Evolutionary conservation across 1,139 yeast species (phyloP).

Genomic region (Pichia sp.): DNA sequence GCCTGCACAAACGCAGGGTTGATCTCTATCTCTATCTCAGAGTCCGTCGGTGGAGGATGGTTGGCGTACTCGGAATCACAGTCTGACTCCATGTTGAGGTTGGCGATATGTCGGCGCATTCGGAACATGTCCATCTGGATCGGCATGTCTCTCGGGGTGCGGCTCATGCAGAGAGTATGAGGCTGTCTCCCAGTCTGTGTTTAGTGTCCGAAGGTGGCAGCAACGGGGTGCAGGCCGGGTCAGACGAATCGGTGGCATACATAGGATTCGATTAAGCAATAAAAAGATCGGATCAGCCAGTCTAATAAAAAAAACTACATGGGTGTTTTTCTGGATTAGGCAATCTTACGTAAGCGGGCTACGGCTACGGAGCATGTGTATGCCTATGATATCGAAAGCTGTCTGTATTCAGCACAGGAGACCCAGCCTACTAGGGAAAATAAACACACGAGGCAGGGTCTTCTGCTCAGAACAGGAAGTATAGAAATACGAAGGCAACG

Average conservation of each 20-base stretch:
- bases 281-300: no score
- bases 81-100: constrained; percentile 16
- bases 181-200: no score
- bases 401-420: background rate
- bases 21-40: constrained; percentile 23
- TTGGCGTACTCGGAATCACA: constrained; percentile 30
- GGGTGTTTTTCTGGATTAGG: no score
- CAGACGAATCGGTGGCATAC: no score
- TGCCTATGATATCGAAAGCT: background rate
- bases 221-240: no score
- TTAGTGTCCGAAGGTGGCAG: no score
- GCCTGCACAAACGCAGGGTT: background rate
- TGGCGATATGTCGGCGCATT: constrained; percentile 11
- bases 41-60: constrained; percentile 34
- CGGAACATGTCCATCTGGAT: constrained; percentile 3
- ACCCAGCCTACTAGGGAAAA: background rate
- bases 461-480: constrained; percentile 1
- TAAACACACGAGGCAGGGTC: background rate
- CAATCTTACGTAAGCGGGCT: no score
- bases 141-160: background rate
- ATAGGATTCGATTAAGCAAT: no score
- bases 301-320: no score
- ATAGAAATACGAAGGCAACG: constrained; percentile 11
- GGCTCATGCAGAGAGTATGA: background rate
- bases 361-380: no score